Evolutionary conservation across 2,329 filamentous ascomycete species (phyloP), one percentile per base, ranked within the genome.

Genomic region (Mariannaea sp.): DNA sequence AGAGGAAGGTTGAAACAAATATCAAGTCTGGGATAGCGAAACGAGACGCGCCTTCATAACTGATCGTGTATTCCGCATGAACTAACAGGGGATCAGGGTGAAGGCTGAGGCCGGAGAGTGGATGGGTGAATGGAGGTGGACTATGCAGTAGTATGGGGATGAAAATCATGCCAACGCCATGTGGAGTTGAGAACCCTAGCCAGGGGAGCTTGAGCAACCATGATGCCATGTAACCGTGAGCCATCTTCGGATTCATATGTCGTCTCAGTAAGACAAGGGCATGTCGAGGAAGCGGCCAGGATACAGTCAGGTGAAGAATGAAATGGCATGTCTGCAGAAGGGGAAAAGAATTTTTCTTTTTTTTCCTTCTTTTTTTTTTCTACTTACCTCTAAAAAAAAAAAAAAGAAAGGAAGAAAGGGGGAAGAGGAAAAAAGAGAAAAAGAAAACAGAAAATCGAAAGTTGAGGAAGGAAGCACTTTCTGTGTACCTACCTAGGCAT

Each of bases 181-280:
- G 52, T 48, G 52, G 55, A 55, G 48, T 55, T 30, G n/a, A 35
- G 52, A 53, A 46, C 51, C 52, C 57, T 46, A 35, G 51, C 40
- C 14, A 54, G 51, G 51, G 39, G 51, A 49, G 53, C 46, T 32
- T 35, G 48, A n/a, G 30, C 43, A 30, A 45, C 54, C 46, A 55
- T 61, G 51, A 56, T 53, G 56, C 60, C 49, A 55, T 61, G 51
- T 58, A 55, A 58, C 60, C 49, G 53, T 58, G 40, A 40, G 35
- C 45, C 35, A 40, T 54, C 26, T 45, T 47, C 36, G 49, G 53
- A 56, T 50, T 47, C 55, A 49, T 24, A 48, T 43, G 38, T 49
- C 57, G 60, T 62, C 57, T 55, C 60, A 62, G 53, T 46, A 43
- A 29, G 36, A 61, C 40, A 19, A 54, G 53, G 59, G 45, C 42